These are phyloP conservation scores for Fraxinus paxiana DNA, from an alignment of 305 asterid species.

Conservation along the genomic window DNA sequence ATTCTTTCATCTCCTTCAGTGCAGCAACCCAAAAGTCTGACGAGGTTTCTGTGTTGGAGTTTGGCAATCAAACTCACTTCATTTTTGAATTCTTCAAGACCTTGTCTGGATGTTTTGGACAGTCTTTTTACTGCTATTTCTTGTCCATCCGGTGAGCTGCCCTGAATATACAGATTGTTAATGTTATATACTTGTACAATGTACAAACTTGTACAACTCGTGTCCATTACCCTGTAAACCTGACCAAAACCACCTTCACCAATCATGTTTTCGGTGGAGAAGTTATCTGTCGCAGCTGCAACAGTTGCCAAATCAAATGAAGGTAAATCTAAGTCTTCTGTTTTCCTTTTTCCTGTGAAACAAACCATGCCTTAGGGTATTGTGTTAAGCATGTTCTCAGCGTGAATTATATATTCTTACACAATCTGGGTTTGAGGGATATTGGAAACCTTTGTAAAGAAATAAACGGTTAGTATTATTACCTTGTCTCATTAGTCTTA, in stretches of 20 bases:
- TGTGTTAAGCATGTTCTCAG: neutral
- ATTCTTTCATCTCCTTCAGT: conserved; percentile 32
- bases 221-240: neutral
- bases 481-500: conserved; percentile 14
- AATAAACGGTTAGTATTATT: neutral
- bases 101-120: conserved; percentile 27
- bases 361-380: neutral
- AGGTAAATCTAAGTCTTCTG: conserved; percentile 2
- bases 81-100: conserved; percentile 33
- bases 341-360: neutral
- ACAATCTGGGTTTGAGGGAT: neutral
- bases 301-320: neutral
- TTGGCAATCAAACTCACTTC: conserved; percentile 28
- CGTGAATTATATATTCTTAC: neutral
- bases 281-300: neutral
- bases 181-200: neutral
- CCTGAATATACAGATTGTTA: conserved; percentile 20
- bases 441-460: neutral
- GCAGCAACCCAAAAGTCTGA: conserved; percentile 39
- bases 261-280: neutral
- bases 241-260: conserved; percentile 1
- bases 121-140: conserved; percentile 30
- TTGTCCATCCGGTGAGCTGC: conserved; percentile 5
- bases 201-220: neutral
- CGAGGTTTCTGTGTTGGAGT: conserved; percentile 35